Conservation (phyloP, 2,329 filamentous ascomycete species). For the Colletotrichum abscissum region DNA sequence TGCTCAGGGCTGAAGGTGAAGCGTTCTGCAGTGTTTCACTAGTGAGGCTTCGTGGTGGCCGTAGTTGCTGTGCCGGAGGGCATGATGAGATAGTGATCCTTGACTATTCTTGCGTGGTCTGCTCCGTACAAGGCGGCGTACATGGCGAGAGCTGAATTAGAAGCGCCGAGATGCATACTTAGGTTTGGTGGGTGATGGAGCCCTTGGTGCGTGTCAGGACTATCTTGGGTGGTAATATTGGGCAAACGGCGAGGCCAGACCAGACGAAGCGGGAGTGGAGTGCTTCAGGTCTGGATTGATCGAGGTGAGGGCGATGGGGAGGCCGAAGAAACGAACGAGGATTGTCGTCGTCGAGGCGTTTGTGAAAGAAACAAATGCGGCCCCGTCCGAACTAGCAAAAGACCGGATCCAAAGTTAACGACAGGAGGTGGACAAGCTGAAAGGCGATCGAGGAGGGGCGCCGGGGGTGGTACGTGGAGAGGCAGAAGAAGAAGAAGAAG, state of each 20-base stretch:
- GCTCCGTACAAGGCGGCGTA: neutral
- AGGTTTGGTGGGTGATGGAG: neutral
- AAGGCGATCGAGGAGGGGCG: neutral
- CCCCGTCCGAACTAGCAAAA: neutral
- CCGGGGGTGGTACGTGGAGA: neutral
- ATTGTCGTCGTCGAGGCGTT: neutral
- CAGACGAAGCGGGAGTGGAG: neutral
- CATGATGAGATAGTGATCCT: neutral
- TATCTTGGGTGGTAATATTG: conserved; percentile 13
- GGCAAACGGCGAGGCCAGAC: conserved; percentile 14
- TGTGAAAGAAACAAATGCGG: conserved; percentile 12
- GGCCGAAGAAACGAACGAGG: neutral
- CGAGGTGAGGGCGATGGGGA: conserved; percentile 3
- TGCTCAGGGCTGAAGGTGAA: conserved; percentile 14
- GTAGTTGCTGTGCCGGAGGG: neutral
- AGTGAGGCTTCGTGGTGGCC: conserved; percentile 19
- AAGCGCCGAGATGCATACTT: conserved; percentile 11
- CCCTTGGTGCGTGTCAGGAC: too few species aligned
- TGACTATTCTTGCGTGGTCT: neutral
- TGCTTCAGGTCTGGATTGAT: conserved; percentile 17
- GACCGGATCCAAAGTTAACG: conserved; percentile 10
- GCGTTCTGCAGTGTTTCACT: conserved; percentile 27
- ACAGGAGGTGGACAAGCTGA: neutral
- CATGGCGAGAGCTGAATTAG: neutral
- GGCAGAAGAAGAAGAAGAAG: neutral